phyloP scores from a whole-genome alignment of 2,329 filamentous ascomycete genomes.

The Erysiphe pisi region DNA sequence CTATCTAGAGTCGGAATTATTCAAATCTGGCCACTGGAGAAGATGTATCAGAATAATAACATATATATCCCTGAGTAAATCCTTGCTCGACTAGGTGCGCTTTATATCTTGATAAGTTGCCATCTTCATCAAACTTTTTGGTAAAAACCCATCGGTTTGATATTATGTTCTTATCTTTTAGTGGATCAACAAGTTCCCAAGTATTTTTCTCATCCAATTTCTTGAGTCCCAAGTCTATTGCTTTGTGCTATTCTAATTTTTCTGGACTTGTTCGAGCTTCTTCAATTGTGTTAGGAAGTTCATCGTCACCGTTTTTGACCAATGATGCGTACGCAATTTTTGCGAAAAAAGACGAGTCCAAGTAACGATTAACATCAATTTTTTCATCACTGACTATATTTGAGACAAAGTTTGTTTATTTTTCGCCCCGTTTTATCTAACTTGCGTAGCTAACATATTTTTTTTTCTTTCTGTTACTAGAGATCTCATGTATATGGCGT shows the following conservation, averaged over 20 bases:
- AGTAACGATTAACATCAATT: neutral
- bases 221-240: neutral
- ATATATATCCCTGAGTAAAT: neutral
- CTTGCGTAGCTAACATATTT: no score
- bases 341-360: neutral
- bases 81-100: neutral
- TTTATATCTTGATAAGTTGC: slow-evolving; percentile 13
- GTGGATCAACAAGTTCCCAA: neutral
- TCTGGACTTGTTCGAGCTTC: neutral
- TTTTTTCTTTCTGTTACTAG: no score
- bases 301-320: neutral
- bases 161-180: slow-evolving; percentile 6
- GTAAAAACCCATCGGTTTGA: slow-evolving; percentile 12
- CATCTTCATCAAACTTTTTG: neutral
- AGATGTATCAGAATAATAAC: slow-evolving; percentile 3
- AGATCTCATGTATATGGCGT: no score
- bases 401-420: no score
- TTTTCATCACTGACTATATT: no score
- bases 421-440: no score
- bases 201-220: neutral
- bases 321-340: neutral
- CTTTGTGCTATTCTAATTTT: neutral
- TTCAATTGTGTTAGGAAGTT: neutral
- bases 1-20: slow-evolving; percentile 6
- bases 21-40: slow-evolving; percentile 15